These are phyloP conservation scores for Candida nonsorbophila DNA, from an alignment of 805 yeast genomes.

Conservation along the genomic window DNA sequence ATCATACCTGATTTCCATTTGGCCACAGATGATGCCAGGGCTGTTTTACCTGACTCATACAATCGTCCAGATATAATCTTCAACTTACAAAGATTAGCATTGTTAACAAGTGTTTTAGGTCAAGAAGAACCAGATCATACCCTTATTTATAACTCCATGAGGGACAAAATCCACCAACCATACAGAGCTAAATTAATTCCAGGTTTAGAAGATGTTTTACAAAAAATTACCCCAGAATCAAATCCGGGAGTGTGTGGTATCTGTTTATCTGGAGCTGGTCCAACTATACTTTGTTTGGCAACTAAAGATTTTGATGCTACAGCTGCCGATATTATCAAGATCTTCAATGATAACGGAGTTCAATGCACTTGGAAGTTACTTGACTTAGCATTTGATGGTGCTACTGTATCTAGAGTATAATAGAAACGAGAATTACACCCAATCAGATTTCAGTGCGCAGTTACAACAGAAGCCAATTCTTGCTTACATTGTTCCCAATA, in stretches of 20 bases:
- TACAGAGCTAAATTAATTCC: slow-evolving; percentile 90
- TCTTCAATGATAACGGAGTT: slow-evolving; percentile 64
- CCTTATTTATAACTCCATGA: slow-evolving; percentile 91
- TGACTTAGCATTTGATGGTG: slow-evolving; percentile 86
- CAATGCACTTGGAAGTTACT: slow-evolving; percentile 78
- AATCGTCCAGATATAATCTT: slow-evolving; percentile 78
- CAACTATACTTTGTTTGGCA: slow-evolving; percentile 91
- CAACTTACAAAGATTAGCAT: slow-evolving; percentile 90
- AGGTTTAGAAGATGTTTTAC: slow-evolving; percentile 77
- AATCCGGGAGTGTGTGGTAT: slow-evolving; percentile 88
- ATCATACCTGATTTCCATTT: slow-evolving; percentile 93
- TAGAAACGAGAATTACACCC: too few species aligned
- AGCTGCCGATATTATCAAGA: slow-evolving; percentile 66
- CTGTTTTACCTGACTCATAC: slow-evolving; percentile 80
- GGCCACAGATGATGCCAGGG: slow-evolving; percentile 85
- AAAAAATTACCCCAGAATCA: slow-evolving; percentile 72
- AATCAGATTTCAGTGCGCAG: too few species aligned
- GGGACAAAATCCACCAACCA: slow-evolving; percentile 96
- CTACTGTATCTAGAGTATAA: slow-evolving; percentile 22
- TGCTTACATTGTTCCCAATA: too few species aligned
- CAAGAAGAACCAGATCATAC: slow-evolving; percentile 75
- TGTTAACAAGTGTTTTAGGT: slow-evolving; percentile 89
- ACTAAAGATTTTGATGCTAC: slow-evolving; percentile 81
- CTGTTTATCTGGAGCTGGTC: slow-evolving; percentile 97
- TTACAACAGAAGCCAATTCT: neutral